phyloP scores from a whole-genome alignment of 768 basidiomycete species.

The Saitozyma podzolica region DNA sequence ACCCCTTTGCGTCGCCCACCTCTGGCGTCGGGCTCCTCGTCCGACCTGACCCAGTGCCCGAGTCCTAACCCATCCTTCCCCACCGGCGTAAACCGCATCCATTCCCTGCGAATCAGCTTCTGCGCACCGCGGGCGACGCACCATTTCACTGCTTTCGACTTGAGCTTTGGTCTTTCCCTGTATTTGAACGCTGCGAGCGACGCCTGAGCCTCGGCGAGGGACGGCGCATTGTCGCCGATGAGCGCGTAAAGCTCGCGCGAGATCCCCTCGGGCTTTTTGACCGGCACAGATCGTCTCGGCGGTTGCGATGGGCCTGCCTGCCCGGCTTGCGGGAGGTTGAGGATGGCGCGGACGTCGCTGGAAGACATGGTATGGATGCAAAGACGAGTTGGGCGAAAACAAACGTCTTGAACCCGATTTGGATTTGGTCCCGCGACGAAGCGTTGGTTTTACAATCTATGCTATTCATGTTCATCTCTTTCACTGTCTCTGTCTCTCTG shows the following conservation, averaged over 20 bases:
- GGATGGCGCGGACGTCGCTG: constrained; percentile 79
- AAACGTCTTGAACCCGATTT: no score
- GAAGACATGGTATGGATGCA: constrained; percentile 53
- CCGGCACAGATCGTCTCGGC: constrained; percentile 47
- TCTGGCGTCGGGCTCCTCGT: constrained; percentile 17
- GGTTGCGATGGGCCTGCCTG: background rate
- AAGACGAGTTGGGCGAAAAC: background rate
- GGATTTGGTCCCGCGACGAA: no score
- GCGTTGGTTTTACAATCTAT: no score
- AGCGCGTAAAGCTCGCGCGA: constrained; percentile 89
- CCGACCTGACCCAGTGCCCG: constrained; percentile 66
- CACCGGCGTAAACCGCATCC: constrained; percentile 63
- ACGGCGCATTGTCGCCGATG: constrained; percentile 90
- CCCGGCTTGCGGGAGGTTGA: constrained; percentile 59
- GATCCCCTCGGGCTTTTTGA: constrained; percentile 67
- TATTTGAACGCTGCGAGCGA: constrained; percentile 53
- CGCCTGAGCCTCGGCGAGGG: constrained; percentile 59
- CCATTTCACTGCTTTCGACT: constrained; percentile 72
- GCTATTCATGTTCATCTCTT: no score
- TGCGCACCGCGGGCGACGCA: constrained; percentile 43
- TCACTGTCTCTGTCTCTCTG: background rate
- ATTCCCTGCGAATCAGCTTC: constrained; percentile 62
- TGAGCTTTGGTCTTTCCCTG: constrained; percentile 80
- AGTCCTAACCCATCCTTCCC: constrained; percentile 58
- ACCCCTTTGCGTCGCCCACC: background rate